Evolutionary conservation across 306 rosid species (phyloP), one percentile per base, ranked within the genome.

Genomic region (Quercus cerris): DNA sequence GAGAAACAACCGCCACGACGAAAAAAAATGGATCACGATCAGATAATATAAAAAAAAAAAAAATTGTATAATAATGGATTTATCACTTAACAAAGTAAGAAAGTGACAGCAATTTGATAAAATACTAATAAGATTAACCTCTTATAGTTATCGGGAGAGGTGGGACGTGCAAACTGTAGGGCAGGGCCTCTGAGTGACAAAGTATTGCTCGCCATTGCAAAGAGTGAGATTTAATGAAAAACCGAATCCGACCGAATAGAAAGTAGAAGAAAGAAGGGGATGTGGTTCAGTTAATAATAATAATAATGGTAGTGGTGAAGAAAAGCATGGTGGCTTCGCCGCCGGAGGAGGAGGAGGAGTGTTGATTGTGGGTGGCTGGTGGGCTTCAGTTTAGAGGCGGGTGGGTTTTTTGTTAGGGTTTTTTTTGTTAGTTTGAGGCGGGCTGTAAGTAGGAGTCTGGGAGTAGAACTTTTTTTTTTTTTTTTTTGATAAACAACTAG

Each of bases 161-260:
- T 68, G 75, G 86, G 84, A 79, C 86, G 85, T 80, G 80, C 88
- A 78, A 87, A 62, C 57, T 86, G 90, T 73, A 87, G 78, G 79
- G 73, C n/a, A 38, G 84, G 75, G 38, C 81, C 84, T 20, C 81
- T 79, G 82, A 84, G 75, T 83, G 84, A 86, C 33, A 76, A 71
- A 46, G 66, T 75, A 54, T 62, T 85, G 87, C 85, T 81, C 76
- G 93, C 86, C 93, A 86, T 88, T 57, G 49, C 27, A 20, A 56
- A 18, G 25, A 4, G 19, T 38, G 25, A 33, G 71, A 30, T 18
- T 30, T 44, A 20, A 15, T 17, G 6, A 9, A 17, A 56, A 66
- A 6, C 22, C 71, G 15, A 56, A 15, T 55, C 46, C 19, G 19
- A 78, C 76, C 83, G 58, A 38, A 19, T 7, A 38, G 46, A 38